Evolutionary conservation across 495 filamentous ascomycete species (phyloP).

Genomic region (Jackrogersella minutella): DNA sequence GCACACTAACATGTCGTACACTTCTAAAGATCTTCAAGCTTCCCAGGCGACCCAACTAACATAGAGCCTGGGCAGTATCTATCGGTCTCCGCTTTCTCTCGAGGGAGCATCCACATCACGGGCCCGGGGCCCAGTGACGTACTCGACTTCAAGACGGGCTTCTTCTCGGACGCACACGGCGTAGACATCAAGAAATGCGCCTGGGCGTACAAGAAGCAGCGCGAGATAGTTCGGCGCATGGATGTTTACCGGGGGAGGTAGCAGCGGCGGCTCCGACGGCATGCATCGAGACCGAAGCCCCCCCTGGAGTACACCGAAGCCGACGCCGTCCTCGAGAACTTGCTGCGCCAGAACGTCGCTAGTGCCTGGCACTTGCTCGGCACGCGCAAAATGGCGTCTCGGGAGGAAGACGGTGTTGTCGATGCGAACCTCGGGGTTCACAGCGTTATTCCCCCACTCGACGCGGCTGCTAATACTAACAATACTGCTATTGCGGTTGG

Average conservation of each 20-base stretch:
- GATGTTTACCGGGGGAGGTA: constrained; percentile 58
- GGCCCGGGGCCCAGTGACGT: constrained; percentile 37
- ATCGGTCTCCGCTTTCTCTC: constrained; percentile 46
- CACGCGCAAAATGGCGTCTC: neutral
- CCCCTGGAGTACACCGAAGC: neutral
- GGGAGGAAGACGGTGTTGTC: no score
- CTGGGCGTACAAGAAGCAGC: constrained; percentile 58
- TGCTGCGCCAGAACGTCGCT: neutral
- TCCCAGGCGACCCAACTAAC: neutral
- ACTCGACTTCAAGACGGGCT: constrained; percentile 50
- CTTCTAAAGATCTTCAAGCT: no score
- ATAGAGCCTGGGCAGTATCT: neutral
- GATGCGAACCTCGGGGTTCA: no score
- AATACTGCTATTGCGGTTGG: no score
- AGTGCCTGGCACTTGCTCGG: neutral
- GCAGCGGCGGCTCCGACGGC: neutral
- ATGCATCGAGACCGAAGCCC: neutral
- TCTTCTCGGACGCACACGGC: constrained; percentile 40
- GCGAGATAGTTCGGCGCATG: constrained; percentile 62
- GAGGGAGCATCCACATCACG: constrained; percentile 62
- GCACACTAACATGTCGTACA: neutral
- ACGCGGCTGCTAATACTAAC: no score
- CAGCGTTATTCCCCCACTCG: no score
- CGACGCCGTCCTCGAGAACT: neutral
- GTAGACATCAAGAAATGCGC: constrained; percentile 41